A percentile compares a stretch with the other conserved stretches of the same genome.
phyloP scores from a whole-genome alignment of 352 stramenopile species.

The Phytophthora palmivora region DNA sequence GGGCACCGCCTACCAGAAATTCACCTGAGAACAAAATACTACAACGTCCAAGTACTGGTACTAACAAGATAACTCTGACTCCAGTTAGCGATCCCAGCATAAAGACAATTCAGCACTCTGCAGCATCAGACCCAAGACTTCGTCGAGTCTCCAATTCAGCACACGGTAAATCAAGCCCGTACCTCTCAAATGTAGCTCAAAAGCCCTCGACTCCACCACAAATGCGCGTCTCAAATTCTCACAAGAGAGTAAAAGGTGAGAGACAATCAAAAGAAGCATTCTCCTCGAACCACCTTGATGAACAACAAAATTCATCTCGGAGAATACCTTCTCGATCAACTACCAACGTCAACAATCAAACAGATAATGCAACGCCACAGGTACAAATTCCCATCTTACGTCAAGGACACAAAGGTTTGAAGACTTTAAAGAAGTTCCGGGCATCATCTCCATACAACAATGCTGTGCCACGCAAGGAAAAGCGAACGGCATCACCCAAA shows the following conservation, averaged over 20 bases:
- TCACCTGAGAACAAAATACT: slow-evolving; percentile 4
- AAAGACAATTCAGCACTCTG: slow-evolving; percentile 7
- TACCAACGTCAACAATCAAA: slow-evolving; percentile 22
- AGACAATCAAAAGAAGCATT: slow-evolving; percentile 20
- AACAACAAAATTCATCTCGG: slow-evolving; percentile 1
- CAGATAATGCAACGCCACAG: slow-evolving; percentile 15
- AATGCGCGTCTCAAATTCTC: slow-evolving; percentile 7
- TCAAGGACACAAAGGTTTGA: slow-evolving; percentile 71
- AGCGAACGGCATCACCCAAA: slow-evolving; percentile 20
- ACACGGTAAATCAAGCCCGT: slow-evolving; percentile 36
- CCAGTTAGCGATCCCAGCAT: not conserved
- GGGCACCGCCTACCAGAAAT: not conserved
- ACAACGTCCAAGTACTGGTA: slow-evolving; percentile 20
- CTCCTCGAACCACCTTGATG: slow-evolving; percentile 2
- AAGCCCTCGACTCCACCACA: slow-evolving; percentile 36
- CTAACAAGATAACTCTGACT: not conserved
- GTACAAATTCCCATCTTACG: slow-evolving; percentile 53
- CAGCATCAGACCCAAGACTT: slow-evolving; percentile 22
- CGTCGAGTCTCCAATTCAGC: slow-evolving; percentile 36
- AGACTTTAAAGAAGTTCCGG: slow-evolving; percentile 69
- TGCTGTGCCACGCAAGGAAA: slow-evolving; percentile 32
- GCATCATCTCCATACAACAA: slow-evolving; percentile 64
- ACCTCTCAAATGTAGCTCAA: slow-evolving; percentile 13
- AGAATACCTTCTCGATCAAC: slow-evolving; percentile 2
- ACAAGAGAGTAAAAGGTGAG: slow-evolving; percentile 1